Base-by-base conservation (phyloP, 2,329 filamentous ascomycete species). In the Phyllosticta paracitricarpa region DNA sequence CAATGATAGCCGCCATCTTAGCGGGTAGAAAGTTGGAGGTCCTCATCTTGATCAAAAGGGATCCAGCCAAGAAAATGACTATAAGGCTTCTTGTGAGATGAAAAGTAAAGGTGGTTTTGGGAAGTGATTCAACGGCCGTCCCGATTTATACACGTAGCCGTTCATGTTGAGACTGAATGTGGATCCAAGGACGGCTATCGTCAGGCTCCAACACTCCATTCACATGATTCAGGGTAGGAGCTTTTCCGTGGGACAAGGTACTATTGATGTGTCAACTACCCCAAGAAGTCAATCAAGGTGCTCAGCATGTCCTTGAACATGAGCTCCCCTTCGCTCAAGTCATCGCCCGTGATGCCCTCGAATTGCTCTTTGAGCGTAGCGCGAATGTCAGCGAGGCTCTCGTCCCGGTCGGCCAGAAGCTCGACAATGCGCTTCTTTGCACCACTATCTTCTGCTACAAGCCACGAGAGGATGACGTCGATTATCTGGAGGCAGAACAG, bases 391-490 rank as follows among this genome's bases (percentile, higher is more conserved):
- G 71, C 77, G 19, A 96, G 70, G 7, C 79, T 78, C 69, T 90
- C 87, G 66, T 88, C 88, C 22, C 82, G 80, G 63, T 90, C 87
- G 0, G 81, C 84, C 51, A 97, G 75, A 3, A 88, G 74, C 24
- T 79, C 75, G 57, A 79, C 74, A 33, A 96, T 84, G 67, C 81
- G 87, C 61, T 76, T 79, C 67, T 81, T 84, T 1, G 90, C 89
- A 0, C 89, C 91, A 35, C 80, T 80, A 68, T 99, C 94, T 75
- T 99, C 94, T 0, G 92, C 94, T 7, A 91, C 82, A 33, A 97
- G 80, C 94, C 94, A 99, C 12, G 92, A 89, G 30, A 99, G 75
- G 30, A 94, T 84, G 0, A 91, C 82, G 76, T 97, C 93, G 54
- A 94, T 83, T 2, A 84, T 88, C 76, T 96, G 91, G 61, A 97